Evolutionary conservation across 306 rosid genomes (phyloP), one percentile per base, ranked within the genome.

Genomic region (Dicorynia guianensis): DNA sequence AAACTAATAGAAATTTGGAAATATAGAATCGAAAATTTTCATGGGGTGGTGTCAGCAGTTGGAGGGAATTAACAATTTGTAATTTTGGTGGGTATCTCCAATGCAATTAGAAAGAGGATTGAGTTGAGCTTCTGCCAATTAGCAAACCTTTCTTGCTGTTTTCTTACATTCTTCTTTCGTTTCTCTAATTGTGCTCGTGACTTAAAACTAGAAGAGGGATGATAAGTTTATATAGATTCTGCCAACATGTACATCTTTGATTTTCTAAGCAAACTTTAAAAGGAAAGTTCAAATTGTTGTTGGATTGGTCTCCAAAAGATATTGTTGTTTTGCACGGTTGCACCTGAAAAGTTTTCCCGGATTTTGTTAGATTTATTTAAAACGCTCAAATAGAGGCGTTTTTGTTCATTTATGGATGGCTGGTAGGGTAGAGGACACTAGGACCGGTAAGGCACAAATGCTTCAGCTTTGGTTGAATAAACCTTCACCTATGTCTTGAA

Each of bases 401-500:
- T 40, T 40, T 40, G 46, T 8, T 40, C 10, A 8, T 40, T 40
- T 40, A 5, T 40, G 46, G 36, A 73, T 66, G 11, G 8, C 47
- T 35, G 55, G 18, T 40, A 11, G 64, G 44, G 46, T 56, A 11
- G 63, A 67, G 52, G 47, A 17, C 33, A 40, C 9, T 55, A 67
- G 52, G 47, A 17, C 33, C 30, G 34, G 65, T n/a, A 36, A 67
- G 12, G 43, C 19, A 25, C 30, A 57, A 11, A 35, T 59, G 10
- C 63, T 43, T 53, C 14, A 38, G 62, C 72, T 36, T 61, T 70
- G 19, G 33, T 44, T 61, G 19, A 11, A 34, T 57, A 74, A 70
- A 19, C 20, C 48, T 55, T 9, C 17, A 18, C 34, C n/a, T 61
- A 47, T 68, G 46, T 59, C 61, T 61, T 5, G 30, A 48, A 4